These are phyloP conservation scores for Aspergillus puulaauensis DNA, from an alignment of 2,329 filamentous ascomycete species.

Conservation along the genomic window DNA sequence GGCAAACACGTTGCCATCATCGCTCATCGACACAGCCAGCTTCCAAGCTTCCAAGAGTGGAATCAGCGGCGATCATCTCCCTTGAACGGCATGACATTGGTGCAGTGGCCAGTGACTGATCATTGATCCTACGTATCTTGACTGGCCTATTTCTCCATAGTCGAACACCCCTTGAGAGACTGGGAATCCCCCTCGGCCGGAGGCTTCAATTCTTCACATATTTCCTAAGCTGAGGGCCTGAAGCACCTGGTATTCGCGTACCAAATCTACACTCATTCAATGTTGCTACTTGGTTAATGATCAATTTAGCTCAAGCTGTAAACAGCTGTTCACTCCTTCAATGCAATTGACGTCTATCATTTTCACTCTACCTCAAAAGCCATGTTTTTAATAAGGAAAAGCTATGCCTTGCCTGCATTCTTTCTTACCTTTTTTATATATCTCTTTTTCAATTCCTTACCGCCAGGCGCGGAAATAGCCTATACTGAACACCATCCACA, in stretches of 20 bases:
- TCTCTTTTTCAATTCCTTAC: conserved; percentile 23
- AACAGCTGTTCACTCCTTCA: conserved; percentile 12
- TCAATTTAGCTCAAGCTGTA: conserved; percentile 10
- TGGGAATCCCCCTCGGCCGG: not conserved
- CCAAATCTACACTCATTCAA: conserved; percentile 9
- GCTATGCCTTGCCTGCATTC: conserved; percentile 25
- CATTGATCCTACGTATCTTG: not conserved
- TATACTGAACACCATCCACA: conserved; percentile 15
- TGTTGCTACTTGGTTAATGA: conserved; percentile 4
- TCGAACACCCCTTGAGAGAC: not conserved
- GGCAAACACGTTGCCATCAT: not conserved
- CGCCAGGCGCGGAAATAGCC: conserved; percentile 18
- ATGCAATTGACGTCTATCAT: not conserved
- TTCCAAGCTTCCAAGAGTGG: not conserved
- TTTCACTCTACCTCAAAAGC: not conserved
- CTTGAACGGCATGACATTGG: not conserved
- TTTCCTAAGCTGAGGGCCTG: not conserved
- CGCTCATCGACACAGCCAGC: not conserved
- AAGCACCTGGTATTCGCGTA: conserved; percentile 7
- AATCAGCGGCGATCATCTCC: conserved; percentile 6
- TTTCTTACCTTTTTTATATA: conserved; percentile 27
- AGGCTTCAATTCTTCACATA: not conserved
- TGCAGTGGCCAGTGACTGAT: too few species aligned
- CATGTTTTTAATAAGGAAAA: conserved; percentile 29
- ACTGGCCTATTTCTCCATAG: not conserved